Evolutionary conservation across 352 stramenopile genomes (phyloP), one percentile per base, ranked within the genome.

Genomic region (Peronospora farinosa): DNA sequence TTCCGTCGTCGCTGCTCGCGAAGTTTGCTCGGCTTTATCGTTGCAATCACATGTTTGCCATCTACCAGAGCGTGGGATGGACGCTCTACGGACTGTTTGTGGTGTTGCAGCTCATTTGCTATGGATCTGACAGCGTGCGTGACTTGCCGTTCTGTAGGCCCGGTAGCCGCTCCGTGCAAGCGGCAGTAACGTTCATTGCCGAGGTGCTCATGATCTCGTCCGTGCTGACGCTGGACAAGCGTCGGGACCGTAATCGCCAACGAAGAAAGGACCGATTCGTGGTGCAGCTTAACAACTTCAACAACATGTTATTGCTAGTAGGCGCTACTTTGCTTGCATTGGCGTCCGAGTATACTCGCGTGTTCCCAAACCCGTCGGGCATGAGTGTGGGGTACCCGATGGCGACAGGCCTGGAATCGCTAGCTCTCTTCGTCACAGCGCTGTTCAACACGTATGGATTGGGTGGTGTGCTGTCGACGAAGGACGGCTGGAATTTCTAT

Each of bases 371-470:
- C 31, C 50, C 54, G 25, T 61, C 63, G 27, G 61, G 46, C 13
- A 75, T 47, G 17, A 71, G 60, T 46, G 56, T 63, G 27, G 43
- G 57, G 37, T 86, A 86, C 54, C 66, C 79, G 3, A 60, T 88
- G 47, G 67, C 62, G 37, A 69, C 73, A 4, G 80, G 73, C 12
- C 16, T 91, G 2, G 71, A 77, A 10, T 88, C 79, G 11, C 57
- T 90, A 10, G 56, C 69, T 7, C 64, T 93, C 3, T 84, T 86
- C 35, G 51, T 90, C n/a, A 87, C 80, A 9, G 78, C 79, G 3
- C 54, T 88, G 13, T 73, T 88, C 48, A 93, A 86, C 67, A 93
- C 83, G 40, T 93, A 93, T 54, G 80, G 80, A 5, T 65, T 93
- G 16, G 78, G 78, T 43, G 83, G 80, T 12, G 47, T 88, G 15